phyloP scores from a whole-genome alignment of 75 land plant genomes.

The Ceratopteris richardii region DNA sequence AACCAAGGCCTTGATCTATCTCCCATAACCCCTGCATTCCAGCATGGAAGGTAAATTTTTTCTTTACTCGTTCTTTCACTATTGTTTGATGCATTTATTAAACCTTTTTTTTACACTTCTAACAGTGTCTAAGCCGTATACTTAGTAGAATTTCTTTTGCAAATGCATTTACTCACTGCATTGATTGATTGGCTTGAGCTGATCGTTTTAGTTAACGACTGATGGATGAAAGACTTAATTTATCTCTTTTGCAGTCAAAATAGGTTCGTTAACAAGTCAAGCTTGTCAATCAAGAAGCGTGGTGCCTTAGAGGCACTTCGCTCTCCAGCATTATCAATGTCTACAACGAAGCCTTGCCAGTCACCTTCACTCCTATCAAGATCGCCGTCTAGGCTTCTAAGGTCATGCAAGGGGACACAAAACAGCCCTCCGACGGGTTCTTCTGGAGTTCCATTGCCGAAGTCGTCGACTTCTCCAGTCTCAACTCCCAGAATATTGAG shows the following conservation, averaged over 20 bases:
- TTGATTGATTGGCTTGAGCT: no score
- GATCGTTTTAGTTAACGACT: no score
- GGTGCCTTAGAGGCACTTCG: constrained; percentile 31
- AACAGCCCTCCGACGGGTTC: constrained; percentile 1
- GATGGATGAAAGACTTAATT: no score
- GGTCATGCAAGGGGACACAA: constrained; percentile 5
- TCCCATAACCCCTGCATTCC: constrained; percentile 43
- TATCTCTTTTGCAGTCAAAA: constrained; percentile 27
- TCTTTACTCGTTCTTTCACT: no score
- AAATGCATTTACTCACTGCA: no score
- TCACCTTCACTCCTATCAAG: constrained; percentile 14
- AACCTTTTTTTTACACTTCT: no score
- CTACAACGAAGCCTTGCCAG: constrained; percentile 1
- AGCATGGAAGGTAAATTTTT: constrained; percentile 29
- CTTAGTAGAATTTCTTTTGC: no score
- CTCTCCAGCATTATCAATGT: constrained; percentile 10
- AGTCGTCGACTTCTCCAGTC: constrained; percentile 20
- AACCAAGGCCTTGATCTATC: constrained; percentile 24
- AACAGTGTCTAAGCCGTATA: no score
- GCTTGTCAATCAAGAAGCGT: constrained; percentile 20
- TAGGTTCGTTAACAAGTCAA: constrained; percentile 9
- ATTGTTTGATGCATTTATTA: no score
- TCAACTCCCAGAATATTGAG: constrained; percentile 19
- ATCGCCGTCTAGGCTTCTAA: constrained; percentile 15
- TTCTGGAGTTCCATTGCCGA: constrained; percentile 6